Conservation (phyloP, 306 rosid genomes). For the Cucumis cinereus region DNA sequence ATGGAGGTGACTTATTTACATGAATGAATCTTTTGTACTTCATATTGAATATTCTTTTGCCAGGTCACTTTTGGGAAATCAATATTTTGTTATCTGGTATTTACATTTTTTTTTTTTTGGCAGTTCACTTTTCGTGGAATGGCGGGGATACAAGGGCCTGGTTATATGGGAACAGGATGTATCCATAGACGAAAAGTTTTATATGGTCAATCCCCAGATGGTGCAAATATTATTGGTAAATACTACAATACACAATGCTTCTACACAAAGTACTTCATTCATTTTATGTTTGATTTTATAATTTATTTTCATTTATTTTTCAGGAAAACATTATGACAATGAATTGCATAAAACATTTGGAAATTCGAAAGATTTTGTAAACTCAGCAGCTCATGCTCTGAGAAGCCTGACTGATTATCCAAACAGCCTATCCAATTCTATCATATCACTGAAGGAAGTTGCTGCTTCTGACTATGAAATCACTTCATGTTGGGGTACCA, state of each 20-base stretch:
- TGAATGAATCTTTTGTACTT: neutral
- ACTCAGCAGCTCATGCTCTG: neutral
- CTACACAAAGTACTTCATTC: neutral
- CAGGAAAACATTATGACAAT: neutral
- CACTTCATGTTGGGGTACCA: constrained; percentile 9
- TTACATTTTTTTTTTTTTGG: neutral
- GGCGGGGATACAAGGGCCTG: constrained; percentile 3
- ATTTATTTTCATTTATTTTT: neutral
- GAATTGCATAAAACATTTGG: constrained; percentile 3
- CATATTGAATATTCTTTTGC: neutral
- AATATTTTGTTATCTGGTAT: neutral
- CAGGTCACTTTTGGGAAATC: too few species aligned
- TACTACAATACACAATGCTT: neutral
- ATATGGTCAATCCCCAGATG: constrained; percentile 4
- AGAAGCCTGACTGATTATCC: neutral
- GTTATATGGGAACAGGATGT: constrained; percentile 12
- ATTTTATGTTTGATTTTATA: neutral
- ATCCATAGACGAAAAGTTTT: constrained; percentile 3
- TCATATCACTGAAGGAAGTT: constrained; percentile 3
- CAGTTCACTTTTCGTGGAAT: constrained; percentile 2
- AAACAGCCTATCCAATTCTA: neutral
- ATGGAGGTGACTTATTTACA: constrained; percentile 17
- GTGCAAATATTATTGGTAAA: neutral
- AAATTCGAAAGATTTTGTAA: neutral
- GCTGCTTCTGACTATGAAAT: constrained; percentile 9